phyloP scores from a whole-genome alignment of 2,329 filamentous ascomycete genomes.

The Colletotrichum godetiae region DNA sequence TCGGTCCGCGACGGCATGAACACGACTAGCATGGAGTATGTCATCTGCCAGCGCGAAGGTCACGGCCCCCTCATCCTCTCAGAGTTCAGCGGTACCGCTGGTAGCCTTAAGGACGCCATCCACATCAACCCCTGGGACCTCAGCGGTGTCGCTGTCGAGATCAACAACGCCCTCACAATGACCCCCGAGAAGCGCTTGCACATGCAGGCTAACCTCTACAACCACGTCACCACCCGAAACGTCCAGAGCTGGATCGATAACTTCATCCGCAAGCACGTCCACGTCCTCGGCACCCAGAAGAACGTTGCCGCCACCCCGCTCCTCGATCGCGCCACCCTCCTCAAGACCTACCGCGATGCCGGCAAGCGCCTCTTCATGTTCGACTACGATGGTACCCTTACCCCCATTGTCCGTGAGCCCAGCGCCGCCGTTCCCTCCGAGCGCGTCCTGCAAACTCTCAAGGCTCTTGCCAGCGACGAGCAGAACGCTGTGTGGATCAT shows the following conservation, averaged over 20 bases:
- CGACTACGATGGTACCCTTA: conserved; percentile 97
- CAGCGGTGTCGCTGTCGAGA: conserved; percentile 83
- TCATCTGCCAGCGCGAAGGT: conserved; percentile 89
- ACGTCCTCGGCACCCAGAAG: conserved; percentile 81
- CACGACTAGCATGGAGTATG: conserved; percentile 94
- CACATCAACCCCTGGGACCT: conserved; percentile 98
- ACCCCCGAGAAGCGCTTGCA: conserved; percentile 70
- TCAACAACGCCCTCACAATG: conserved; percentile 86
- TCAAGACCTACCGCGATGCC: conserved; percentile 79
- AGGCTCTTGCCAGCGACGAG: conserved; percentile 81
- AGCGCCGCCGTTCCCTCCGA: conserved; percentile 89
- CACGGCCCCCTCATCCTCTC: conserved; percentile 92
- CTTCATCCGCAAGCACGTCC: conserved; percentile 82
- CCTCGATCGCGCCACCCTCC: conserved; percentile 79
- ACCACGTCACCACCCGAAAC: conserved; percentile 86
- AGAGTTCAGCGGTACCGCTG: conserved; percentile 95
- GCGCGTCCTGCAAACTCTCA: conserved; percentile 82
- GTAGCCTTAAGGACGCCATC: conserved; percentile 85
- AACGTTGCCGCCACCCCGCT: conserved; percentile 82
- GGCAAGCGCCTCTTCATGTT: conserved; percentile 95
- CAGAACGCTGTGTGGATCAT: conserved; percentile 98
- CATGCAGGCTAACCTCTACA: conserved; percentile 81
- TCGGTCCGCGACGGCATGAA: conserved; percentile 98
- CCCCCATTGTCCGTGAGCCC: conserved; percentile 93
- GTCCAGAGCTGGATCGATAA: conserved; percentile 87